These are phyloP conservation scores for Canariomyces notabilis DNA, from an alignment of 2,329 filamentous ascomycete species.

Conservation along the genomic window DNA sequence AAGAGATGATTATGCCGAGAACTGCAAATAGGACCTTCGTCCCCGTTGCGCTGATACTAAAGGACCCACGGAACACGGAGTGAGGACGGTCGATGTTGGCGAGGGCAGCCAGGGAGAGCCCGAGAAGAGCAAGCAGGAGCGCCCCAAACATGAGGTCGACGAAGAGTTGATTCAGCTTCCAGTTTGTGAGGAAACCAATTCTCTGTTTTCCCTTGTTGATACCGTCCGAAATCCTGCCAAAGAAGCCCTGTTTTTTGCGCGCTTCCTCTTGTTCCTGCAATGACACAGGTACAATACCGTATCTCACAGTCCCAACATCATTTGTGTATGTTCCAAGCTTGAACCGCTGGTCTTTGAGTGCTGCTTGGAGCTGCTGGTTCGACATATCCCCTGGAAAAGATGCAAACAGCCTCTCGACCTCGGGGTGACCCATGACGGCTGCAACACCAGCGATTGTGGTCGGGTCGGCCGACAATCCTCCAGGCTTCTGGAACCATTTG, in stretches of 20 bases:
- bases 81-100: constrained; percentile 20
- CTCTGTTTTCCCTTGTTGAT: neutral
- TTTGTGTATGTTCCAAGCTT: constrained; percentile 18
- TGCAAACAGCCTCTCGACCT: constrained; percentile 21
- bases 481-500: constrained; percentile 23
- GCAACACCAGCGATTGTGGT: constrained; percentile 23
- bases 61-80: constrained; percentile 16
- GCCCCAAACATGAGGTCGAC: constrained; percentile 17
- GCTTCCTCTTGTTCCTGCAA: constrained; percentile 11
- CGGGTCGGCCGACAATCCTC: constrained; percentile 19
- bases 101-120: constrained; percentile 20
- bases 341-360: constrained; percentile 25
- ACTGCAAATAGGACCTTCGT: constrained; percentile 21
- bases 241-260: neutral
- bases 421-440: constrained; percentile 24
- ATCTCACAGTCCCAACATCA: constrained; percentile 9
- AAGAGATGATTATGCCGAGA: constrained; percentile 18
- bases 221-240: neutral
- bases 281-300: constrained; percentile 19
- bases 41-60: constrained; percentile 10
- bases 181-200: constrained; percentile 5
- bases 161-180: constrained; percentile 15
- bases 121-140: constrained; percentile 22
- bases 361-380: constrained; percentile 11
- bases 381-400: constrained; percentile 19